These are phyloP conservation scores for Scenedesmus sp. DNA, from an alignment of 163 green algal species.

Conservation along the genomic window DNA sequence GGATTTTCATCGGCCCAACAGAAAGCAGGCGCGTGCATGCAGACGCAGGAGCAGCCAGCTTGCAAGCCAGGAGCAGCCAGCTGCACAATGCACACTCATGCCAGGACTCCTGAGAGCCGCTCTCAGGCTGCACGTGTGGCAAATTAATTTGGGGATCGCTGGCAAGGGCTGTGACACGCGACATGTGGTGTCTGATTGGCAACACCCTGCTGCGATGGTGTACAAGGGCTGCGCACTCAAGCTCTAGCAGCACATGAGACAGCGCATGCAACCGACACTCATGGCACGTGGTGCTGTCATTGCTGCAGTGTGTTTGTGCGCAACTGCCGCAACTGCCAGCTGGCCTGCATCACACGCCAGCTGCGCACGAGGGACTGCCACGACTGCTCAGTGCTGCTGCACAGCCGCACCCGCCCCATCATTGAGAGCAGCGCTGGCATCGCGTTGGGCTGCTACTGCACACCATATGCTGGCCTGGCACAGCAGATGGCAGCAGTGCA, in stretches of 20 bases:
- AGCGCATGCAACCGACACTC: not conserved
- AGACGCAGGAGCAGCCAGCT: not conserved
- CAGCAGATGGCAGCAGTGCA: constrained; percentile 65
- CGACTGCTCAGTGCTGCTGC: constrained; percentile 62
- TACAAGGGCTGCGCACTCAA: not conserved
- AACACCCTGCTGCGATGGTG: no score
- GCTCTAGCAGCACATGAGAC: not conserved
- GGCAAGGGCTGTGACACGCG: no score
- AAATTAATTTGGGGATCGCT: no score
- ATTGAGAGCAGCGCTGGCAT: constrained; percentile 73
- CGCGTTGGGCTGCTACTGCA: constrained; percentile 68
- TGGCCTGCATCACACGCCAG: constrained; percentile 58
- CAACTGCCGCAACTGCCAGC: constrained; percentile 67
- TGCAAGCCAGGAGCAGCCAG: not conserved
- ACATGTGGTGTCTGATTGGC: no score
- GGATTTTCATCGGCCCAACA: constrained; percentile 77
- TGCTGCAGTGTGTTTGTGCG: constrained; percentile 73
- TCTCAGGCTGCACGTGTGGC: no score
- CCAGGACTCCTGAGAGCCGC: no score
- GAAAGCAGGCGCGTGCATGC: constrained; percentile 61
- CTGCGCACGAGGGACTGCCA: constrained; percentile 67
- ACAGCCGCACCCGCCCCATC: constrained; percentile 73
- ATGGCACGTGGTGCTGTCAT: not conserved
- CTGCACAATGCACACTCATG: not conserved
- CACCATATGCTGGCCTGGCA: constrained; percentile 69